phyloP scores from a whole-genome alignment of 2,329 filamentous ascomycete genomes.

The Apiospora phragmitis region DNA sequence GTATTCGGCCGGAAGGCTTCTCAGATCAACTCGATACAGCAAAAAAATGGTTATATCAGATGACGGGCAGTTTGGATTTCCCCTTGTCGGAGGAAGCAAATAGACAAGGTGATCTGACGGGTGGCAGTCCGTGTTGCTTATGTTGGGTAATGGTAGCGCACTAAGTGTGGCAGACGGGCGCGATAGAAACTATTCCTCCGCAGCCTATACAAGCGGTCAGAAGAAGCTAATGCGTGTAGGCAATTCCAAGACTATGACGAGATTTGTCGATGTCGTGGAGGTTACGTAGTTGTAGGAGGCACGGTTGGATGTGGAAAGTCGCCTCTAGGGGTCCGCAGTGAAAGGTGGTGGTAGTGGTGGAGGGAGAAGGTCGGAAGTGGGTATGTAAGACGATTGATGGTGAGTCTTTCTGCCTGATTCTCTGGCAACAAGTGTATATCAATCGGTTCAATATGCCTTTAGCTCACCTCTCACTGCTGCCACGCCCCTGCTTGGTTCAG shows the following conservation, averaged over 20 bases:
- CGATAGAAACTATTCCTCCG: not conserved
- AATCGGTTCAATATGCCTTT: not conserved
- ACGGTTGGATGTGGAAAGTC: conserved; percentile 15
- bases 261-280: not conserved
- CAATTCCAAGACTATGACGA: not conserved
- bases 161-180: not conserved
- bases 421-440: conserved; percentile 9
- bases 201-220: not conserved
- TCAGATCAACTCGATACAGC: not conserved
- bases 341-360: not conserved
- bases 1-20: not conserved
- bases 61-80: not conserved
- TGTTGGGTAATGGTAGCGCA: not conserved
- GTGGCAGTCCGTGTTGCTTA: not conserved
- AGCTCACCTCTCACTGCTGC: not conserved
- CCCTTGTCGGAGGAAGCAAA: not conserved
- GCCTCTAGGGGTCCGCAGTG: conserved; percentile 18
- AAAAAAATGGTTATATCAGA: not conserved
- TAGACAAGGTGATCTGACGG: not conserved
- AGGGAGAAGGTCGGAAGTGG: conserved; percentile 10
- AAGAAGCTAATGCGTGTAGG: not conserved
- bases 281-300: conserved; percentile 5
- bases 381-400: conserved; percentile 10
- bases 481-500: not conserved
- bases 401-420: conserved; percentile 16